Base-by-base conservation (phyloP, 192 early-diverging fungal species). In the Coemansia sp. region DNA sequence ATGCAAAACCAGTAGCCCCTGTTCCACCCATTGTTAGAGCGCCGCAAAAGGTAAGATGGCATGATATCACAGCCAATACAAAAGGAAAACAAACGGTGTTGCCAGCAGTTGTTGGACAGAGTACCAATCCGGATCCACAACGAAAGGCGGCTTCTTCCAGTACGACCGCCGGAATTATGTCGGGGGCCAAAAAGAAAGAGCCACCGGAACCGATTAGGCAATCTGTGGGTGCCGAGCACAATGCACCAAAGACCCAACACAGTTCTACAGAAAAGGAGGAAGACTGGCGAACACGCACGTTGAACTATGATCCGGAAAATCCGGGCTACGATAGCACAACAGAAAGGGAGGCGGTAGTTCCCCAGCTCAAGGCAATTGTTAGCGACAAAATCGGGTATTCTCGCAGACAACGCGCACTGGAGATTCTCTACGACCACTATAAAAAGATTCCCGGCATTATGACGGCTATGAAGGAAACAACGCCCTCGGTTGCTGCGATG, bases 251-350 rank as follows among this genome's bases (percentile, higher is more conserved):
- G 9, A 48, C 9, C 45, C 2, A 54, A 14, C 20, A n/a, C 19
- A 30, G 58, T 15, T 34, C 41, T 27, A 50, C 20, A 9, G 63
- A 34, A 15, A n/a, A n/a, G n/a, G n/a, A n/a, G n/a, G n/a, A n/a
- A n/a, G 55, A 61, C 34, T 77, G 74, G 68, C 59, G 65, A 17
- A 40, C 52, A n/a, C 53, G 63, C n/a, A 77, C 68, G 31, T 41
- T 77, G 31, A 77, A 77, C 57, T 68, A 77, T 34, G 74, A 71
- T 29, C 27, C 19, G 3, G 6, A 27, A 14, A 44, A 59, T 17
- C 65, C 68, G 14, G 74, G 54, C 23, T 77, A 62, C 52, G 59
- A 77, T 31, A 48, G 42, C 13, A 31, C 27, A 17, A 60, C 64
- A 30, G 68, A 70, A 57, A 27, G 19, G 6, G 57, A 50, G 11